Percentiles rank a stretch among this genome's conserved stretches.
These are phyloP conservation scores for Citrus australasica DNA, from an alignment of 345 rosid genomes.

Conservation along the genomic window DNA sequence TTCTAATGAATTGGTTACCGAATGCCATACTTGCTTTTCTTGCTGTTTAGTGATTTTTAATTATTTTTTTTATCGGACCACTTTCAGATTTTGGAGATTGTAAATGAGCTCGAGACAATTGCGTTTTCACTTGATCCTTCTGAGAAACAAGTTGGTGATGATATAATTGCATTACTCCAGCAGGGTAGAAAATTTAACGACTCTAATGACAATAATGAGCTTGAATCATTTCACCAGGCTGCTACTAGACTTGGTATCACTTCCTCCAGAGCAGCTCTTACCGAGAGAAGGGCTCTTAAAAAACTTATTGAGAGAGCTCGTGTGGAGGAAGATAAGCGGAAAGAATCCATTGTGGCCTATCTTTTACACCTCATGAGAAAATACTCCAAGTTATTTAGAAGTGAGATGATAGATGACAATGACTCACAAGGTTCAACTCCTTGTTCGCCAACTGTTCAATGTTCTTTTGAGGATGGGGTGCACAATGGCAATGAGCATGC, in stretches of 20 bases:
- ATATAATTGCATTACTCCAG: slow-evolving; percentile 79
- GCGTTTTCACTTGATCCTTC: slow-evolving; percentile 60
- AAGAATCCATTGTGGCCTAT: slow-evolving; percentile 92
- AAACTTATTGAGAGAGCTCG: slow-evolving; percentile 93
- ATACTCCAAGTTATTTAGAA: slow-evolving; percentile 91
- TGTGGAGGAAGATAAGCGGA: slow-evolving; percentile 94
- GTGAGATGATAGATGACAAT: slow-evolving; percentile 73
- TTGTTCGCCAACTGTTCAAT: slow-evolving; percentile 72
- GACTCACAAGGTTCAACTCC: slow-evolving; percentile 92
- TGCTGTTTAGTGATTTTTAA: background rate
- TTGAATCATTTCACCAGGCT: slow-evolving; percentile 83
- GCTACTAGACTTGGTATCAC: slow-evolving; percentile 74
- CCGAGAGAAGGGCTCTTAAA: slow-evolving; percentile 90
- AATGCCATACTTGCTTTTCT: background rate
- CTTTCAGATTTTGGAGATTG: slow-evolving; percentile 79
- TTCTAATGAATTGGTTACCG: background rate
- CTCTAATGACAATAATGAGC: slow-evolving; percentile 60
- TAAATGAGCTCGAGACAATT: slow-evolving; percentile 60
- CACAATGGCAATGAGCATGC: slow-evolving; percentile 38
- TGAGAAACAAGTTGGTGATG: slow-evolving; percentile 97
- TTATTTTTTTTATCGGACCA: slow-evolving; percentile 4
- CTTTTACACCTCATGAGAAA: slow-evolving; percentile 91
- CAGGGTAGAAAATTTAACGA: slow-evolving; percentile 78
- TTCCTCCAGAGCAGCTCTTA: slow-evolving; percentile 85
- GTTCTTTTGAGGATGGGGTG: slow-evolving; percentile 48